Conservation (phyloP, 306 rosid genomes). For the Malus sylvestris region DNA sequence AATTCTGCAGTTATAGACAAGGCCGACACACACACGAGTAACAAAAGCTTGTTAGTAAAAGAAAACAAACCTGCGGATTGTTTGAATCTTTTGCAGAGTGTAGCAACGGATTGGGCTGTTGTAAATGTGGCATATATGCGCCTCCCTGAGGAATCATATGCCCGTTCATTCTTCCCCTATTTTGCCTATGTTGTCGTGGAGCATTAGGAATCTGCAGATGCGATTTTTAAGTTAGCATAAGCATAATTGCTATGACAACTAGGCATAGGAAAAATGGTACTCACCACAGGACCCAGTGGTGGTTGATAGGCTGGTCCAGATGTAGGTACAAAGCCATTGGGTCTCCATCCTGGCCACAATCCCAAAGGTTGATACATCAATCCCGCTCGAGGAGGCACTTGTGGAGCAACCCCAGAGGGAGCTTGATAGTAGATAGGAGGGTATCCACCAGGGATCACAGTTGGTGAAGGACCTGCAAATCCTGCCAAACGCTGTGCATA, state of each 20-base stretch:
- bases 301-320: conserved; percentile 56
- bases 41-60: not conserved
- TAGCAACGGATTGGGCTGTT: conserved; percentile 30
- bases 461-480: conserved; percentile 46
- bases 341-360: conserved; percentile 63
- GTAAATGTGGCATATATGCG: conserved; percentile 34
- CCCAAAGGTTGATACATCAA: conserved; percentile 55
- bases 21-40: not conserved
- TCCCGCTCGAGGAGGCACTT: conserved; percentile 46
- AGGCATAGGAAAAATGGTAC: conserved; percentile 22
- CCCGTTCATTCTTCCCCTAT: conserved; percentile 67
- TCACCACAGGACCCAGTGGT: conserved; percentile 46
- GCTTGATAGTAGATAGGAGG: conserved; percentile 63
- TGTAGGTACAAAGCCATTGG: conserved; percentile 50
- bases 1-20: not conserved
- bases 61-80: conserved; percentile 54
- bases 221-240: conserved; percentile 1
- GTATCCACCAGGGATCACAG: conserved; percentile 62
- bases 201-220: conserved; percentile 46
- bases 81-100: conserved; percentile 39
- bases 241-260: not conserved
- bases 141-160: conserved; percentile 42
- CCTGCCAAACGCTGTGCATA: conserved; percentile 52
- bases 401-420: conserved; percentile 51
- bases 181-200: conserved; percentile 61